Conservation (phyloP, 2,329 filamentous ascomycete species). For the Trichophyton verrucosum region DNA sequence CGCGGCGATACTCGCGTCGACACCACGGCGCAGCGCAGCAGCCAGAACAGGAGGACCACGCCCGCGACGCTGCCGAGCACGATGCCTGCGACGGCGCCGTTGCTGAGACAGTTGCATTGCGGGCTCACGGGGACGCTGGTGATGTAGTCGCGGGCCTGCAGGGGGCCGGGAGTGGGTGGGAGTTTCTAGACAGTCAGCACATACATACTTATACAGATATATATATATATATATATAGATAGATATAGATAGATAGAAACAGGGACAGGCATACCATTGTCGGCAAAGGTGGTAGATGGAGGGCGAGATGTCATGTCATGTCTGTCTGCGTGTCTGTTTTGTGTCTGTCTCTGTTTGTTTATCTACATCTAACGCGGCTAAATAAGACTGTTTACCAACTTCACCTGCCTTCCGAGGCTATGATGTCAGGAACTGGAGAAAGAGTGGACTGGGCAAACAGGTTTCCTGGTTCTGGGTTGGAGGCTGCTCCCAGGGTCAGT, state of each 20-base stretch:
- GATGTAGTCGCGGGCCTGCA: constrained; percentile 16
- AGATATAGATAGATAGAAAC: not conserved
- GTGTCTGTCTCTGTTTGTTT: no score
- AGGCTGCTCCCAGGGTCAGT: no score
- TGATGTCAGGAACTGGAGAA: no score
- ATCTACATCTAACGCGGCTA: no score
- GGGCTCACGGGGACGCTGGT: not conserved
- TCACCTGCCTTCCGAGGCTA: no score
- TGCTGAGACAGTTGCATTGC: constrained; percentile 21
- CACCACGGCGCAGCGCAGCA: constrained; percentile 20
- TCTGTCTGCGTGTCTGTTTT: no score
- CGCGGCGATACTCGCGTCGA: constrained; percentile 16
- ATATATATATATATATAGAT: not conserved
- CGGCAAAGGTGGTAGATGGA: no score
- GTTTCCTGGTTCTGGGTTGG: no score
- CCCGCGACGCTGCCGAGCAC: constrained; percentile 30
- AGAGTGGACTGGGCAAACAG: no score
- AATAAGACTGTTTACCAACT: no score
- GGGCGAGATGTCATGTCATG: no score
- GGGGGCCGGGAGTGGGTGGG: constrained; percentile 6
- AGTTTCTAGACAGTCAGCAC: constrained; percentile 9
- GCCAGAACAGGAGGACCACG: constrained; percentile 26
- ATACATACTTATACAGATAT: not conserved
- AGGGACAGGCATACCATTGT: not conserved
- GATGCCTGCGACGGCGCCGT: constrained; percentile 29